phyloP scores from a whole-genome alignment of 495 filamentous ascomycete species.

The Neurospora hispaniola region DNA sequence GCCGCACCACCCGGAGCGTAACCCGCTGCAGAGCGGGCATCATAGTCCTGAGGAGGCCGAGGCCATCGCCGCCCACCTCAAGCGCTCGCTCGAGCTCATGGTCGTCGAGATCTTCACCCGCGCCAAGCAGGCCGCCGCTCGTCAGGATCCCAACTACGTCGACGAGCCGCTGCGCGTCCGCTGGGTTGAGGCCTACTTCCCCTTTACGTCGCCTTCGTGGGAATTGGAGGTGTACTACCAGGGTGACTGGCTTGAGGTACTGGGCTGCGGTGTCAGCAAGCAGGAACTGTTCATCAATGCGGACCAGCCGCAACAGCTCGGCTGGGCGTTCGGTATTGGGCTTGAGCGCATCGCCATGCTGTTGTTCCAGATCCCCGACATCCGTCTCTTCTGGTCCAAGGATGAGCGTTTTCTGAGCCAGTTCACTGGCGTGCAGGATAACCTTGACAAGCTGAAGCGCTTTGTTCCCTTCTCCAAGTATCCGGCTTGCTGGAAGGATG shows the following conservation, averaged over 20 bases:
- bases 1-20: conserved; percentile 63
- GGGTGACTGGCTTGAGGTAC: conserved; percentile 86
- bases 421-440: conserved; percentile 51
- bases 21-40: conserved; percentile 65
- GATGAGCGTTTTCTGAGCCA: conserved; percentile 75
- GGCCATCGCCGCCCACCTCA: conserved; percentile 76
- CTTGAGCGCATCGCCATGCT: conserved; percentile 94
- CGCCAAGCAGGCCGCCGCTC: conserved; percentile 55
- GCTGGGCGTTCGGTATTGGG: conserved; percentile 94
- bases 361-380: conserved; percentile 89
- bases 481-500: conserved; percentile 79
- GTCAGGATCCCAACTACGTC: conserved; percentile 33
- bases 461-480: conserved; percentile 85
- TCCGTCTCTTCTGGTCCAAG: conserved; percentile 91
- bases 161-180: conserved; percentile 69
- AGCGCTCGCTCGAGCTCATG: conserved; percentile 77
- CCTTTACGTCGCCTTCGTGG: conserved; percentile 91
- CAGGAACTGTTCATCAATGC: conserved; percentile 72
- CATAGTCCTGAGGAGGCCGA: conserved; percentile 70
- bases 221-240: conserved; percentile 94
- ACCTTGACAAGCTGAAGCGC: conserved; percentile 40
- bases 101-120: conserved; percentile 81
- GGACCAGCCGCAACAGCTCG: conserved; percentile 60
- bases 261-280: conserved; percentile 85
- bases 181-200: conserved; percentile 96